These are phyloP conservation scores for Eimeria necatrix DNA, from an alignment of 169 alveolate genomes.

Conservation along the genomic window DNA sequence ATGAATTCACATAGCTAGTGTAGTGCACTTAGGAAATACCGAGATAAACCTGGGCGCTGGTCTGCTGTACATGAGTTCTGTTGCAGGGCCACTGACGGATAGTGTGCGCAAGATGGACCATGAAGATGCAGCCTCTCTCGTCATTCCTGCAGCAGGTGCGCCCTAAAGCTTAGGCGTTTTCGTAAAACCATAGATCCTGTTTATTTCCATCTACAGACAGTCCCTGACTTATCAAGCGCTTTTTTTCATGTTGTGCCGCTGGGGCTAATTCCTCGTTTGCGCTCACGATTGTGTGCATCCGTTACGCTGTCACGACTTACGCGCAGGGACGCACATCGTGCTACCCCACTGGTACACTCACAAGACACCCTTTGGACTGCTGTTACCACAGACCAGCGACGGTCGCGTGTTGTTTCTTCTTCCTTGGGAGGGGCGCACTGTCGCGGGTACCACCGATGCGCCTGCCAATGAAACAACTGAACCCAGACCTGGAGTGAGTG, in stretches of 20 bases:
- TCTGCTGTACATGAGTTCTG: too few species aligned
- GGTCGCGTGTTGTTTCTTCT: conserved; percentile 95
- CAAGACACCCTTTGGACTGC: conserved; percentile 91
- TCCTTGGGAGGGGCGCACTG: conserved; percentile 92
- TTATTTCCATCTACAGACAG: too few species aligned
- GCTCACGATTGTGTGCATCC: background rate
- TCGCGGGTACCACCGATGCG: conserved; percentile 96
- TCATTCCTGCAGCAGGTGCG: conserved; percentile 82
- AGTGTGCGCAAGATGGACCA: conserved; percentile 70
- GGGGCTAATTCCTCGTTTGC: background rate
- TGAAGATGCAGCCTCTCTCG: conserved; percentile 36
- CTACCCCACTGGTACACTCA: conserved; percentile 74
- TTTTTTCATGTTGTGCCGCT: background rate
- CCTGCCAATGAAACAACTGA: conserved; percentile 85
- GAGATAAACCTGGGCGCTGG: too few species aligned
- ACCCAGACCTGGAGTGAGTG: conserved; percentile 87
- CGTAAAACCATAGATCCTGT: background rate
- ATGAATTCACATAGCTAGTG: too few species aligned
- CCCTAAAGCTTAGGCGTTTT: background rate
- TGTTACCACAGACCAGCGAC: conserved; percentile 95
- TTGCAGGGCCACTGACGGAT: conserved; percentile 82
- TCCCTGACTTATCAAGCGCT: background rate
- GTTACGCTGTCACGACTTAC: background rate
- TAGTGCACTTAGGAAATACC: too few species aligned
- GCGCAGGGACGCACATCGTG: conserved; percentile 68